phyloP scores from a whole-genome alignment of 352 stramenopile species.

The Chrysophaeum taylorii region DNA sequence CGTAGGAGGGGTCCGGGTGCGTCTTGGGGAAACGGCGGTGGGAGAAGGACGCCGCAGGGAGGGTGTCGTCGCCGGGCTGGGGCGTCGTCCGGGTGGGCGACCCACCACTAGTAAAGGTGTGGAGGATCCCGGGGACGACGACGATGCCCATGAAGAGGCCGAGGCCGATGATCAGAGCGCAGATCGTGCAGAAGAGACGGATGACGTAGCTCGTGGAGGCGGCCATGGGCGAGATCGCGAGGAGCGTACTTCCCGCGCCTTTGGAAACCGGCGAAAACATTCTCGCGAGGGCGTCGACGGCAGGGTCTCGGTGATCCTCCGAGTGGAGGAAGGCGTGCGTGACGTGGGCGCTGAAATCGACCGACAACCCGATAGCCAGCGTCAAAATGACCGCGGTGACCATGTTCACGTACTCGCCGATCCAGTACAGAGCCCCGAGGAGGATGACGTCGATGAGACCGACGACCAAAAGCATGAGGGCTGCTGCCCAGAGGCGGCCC shows the following conservation, averaged over 20 bases:
- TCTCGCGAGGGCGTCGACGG: too few relatives aligned
- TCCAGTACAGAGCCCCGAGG: neutral
- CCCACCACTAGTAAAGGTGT: too few relatives aligned
- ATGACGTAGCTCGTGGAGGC: neutral
- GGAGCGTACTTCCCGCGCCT: too few relatives aligned
- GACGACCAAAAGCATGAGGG: neutral
- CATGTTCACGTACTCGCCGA: conserved; percentile 5
- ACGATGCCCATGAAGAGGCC: neutral
- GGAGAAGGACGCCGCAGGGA: too few relatives aligned
- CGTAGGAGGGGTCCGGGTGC: too few relatives aligned
- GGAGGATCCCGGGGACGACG: neutral
- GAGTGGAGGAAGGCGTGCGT: conserved; percentile 24
- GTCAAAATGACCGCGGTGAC: conserved; percentile 3
- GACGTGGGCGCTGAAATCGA: conserved; percentile 25
- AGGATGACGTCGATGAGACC: neutral
- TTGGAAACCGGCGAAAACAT: too few relatives aligned
- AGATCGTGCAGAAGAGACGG: conserved; percentile 3
- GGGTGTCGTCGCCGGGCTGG: too few relatives aligned
- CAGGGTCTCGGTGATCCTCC: too few relatives aligned
- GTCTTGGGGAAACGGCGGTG: too few relatives aligned
- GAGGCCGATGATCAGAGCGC: neutral
- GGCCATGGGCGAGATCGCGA: neutral
- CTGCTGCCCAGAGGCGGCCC: neutral
- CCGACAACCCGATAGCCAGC: conserved; percentile 15
- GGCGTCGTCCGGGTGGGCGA: too few relatives aligned